These are phyloP conservation scores for Colletotrichum magnum DNA, from an alignment of 2,329 filamentous ascomycete species.

Conservation along the genomic window DNA sequence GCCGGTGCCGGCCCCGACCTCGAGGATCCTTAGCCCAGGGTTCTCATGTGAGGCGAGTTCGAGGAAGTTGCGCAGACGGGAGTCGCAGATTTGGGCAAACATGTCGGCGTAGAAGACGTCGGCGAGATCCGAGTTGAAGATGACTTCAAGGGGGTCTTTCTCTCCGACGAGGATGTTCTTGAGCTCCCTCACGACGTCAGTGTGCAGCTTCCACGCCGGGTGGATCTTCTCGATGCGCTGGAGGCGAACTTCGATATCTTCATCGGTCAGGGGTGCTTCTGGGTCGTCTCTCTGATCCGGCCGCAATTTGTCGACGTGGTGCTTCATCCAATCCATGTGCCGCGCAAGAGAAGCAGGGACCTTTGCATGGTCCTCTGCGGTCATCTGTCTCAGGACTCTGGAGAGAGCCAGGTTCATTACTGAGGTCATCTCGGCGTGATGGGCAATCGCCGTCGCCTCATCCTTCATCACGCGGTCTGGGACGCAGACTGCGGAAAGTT, in stretches of 20 bases:
- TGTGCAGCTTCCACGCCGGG: constrained; percentile 51
- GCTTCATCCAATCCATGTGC: constrained; percentile 51
- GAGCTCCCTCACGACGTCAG: constrained; percentile 48
- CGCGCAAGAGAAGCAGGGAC: constrained; percentile 43
- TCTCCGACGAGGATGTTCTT: constrained; percentile 48
- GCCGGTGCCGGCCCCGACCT: constrained; percentile 54
- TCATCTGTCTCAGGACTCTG: neutral
- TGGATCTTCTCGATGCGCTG: constrained; percentile 45
- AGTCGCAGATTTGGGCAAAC: constrained; percentile 46
- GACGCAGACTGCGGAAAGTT: constrained; percentile 46
- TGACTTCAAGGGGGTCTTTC: constrained; percentile 51
- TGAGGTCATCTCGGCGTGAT: constrained; percentile 30
- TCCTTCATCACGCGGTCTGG: constrained; percentile 43
- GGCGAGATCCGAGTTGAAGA: constrained; percentile 52
- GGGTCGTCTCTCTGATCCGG: constrained; percentile 19
- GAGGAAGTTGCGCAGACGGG: constrained; percentile 38
- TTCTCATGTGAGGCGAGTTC: constrained; percentile 46
- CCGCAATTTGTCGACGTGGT: constrained; percentile 42
- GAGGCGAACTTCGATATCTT: constrained; percentile 46
- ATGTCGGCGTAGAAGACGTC: constrained; percentile 52
- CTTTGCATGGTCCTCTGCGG: neutral
- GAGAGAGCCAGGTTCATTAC: constrained; percentile 5
- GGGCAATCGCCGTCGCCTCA: constrained; percentile 39
- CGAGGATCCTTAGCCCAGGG: constrained; percentile 51
- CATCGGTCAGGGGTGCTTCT: constrained; percentile 41